phyloP scores from a whole-genome alignment of 1,139 yeast species.

The Suhomyces anneliseae region DNA sequence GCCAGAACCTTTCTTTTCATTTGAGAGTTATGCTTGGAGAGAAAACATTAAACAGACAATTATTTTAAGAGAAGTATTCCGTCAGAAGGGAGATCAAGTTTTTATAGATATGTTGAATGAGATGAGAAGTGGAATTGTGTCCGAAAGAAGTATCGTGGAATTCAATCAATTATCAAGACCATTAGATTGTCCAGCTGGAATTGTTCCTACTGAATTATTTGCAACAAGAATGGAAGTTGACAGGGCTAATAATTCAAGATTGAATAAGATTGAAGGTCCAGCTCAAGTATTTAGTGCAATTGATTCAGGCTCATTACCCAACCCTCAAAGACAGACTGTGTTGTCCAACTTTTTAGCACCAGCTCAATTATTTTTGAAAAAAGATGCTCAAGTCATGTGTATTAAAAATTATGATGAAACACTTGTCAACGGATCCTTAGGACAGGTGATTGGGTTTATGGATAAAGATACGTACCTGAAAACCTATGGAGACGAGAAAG shows the following conservation, averaged over 20 bases:
- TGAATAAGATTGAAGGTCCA: conserved; percentile 52
- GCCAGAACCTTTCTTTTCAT: conserved; percentile 55
- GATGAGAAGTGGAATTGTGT: conserved; percentile 73
- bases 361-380: conserved; percentile 57
- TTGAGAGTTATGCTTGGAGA: conserved; percentile 77
- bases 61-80: conserved; percentile 75
- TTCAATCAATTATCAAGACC: conserved; percentile 60
- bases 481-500: conserved; percentile 19
- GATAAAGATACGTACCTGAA: conserved; percentile 38
- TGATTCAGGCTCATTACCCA: conserved; percentile 62
- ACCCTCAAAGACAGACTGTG: conserved; percentile 43
- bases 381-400: conserved; percentile 95
- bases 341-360: conserved; percentile 77
- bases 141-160: conserved; percentile 50
- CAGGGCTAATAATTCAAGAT: conserved; percentile 61
- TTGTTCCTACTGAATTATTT: conserved; percentile 82
- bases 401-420: conserved; percentile 85
- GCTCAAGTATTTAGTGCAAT: conserved; percentile 50
- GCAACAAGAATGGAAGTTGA: conserved; percentile 88
- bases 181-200: conserved; percentile 60
- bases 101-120: conserved; percentile 87
- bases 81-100: conserved; percentile 80
- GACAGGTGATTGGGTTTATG: conserved; percentile 59
- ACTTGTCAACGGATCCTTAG: conserved; percentile 90
- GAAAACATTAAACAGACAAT: conserved; percentile 63